Evolutionary conservation across 2,329 filamentous ascomycete genomes (phyloP).

Genomic region (Pseudonectria buxi): DNA sequence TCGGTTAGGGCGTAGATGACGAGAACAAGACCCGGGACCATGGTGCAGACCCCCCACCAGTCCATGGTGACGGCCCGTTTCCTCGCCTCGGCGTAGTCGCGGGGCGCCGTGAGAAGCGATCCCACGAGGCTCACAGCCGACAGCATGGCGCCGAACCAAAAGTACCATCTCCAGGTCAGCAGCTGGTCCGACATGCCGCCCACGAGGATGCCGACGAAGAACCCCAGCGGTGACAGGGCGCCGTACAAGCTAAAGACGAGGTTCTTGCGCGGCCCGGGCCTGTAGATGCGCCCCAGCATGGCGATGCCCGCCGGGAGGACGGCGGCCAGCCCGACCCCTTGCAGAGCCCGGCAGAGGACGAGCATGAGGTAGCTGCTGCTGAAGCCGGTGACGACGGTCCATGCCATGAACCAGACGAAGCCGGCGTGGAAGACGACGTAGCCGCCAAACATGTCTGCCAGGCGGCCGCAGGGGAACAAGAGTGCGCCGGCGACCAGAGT

Average conservation of each 20-base stretch:
- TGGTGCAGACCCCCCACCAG: constrained; percentile 49
- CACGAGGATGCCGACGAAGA: constrained; percentile 58
- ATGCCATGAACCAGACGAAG: constrained; percentile 54
- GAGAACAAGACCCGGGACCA: constrained; percentile 53
- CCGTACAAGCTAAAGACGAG: constrained; percentile 54
- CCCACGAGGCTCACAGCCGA: constrained; percentile 45
- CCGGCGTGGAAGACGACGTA: constrained; percentile 51
- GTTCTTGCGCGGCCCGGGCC: constrained; percentile 64
- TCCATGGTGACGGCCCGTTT: constrained; percentile 44
- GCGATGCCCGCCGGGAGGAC: constrained; percentile 63
- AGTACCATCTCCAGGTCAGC: constrained; percentile 59
- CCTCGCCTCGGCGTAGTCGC: constrained; percentile 27
- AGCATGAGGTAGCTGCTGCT: constrained; percentile 58
- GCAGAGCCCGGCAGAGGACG: constrained; percentile 60
- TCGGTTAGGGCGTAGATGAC: constrained; percentile 64
- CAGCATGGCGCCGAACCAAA: constrained; percentile 51
- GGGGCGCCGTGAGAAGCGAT: constrained; percentile 30
- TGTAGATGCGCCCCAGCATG: constrained; percentile 57
- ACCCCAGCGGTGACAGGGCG: constrained; percentile 46
- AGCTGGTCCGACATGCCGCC: constrained; percentile 56
- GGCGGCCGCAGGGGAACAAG: constrained; percentile 54
- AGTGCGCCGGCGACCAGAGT: constrained; percentile 48
- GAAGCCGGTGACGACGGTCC: constrained; percentile 61
- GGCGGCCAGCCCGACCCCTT: constrained; percentile 61
- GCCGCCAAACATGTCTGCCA: constrained; percentile 53